Percentiles rank a stretch among this genome's conserved stretches.
These are phyloP conservation scores for Corrigiola litoralis DNA, from an alignment of 179 eudicot genomes.

Conservation along the genomic window DNA sequence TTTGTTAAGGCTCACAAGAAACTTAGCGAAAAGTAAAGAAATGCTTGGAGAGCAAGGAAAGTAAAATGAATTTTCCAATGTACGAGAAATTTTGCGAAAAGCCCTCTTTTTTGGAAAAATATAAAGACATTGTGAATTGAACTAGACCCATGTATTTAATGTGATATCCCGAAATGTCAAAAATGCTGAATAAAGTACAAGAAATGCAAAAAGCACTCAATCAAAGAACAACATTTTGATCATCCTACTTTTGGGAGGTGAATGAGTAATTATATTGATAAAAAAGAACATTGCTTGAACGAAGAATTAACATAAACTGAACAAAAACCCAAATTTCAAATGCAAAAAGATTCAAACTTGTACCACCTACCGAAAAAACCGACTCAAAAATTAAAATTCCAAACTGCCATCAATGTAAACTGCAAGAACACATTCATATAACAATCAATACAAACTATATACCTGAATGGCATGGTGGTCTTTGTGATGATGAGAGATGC, in stretches of 20 bases:
- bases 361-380: background rate
- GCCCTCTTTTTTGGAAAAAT: background rate
- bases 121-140: constrained; percentile 2
- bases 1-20: constrained; percentile 16
- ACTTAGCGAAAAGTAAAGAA: background rate
- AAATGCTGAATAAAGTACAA: constrained; percentile 16
- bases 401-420: background rate
- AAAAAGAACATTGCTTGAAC: background rate
- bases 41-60: constrained; percentile 29
- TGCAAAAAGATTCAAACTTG: background rate
- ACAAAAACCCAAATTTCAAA: background rate
- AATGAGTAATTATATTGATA: background rate
- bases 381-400: background rate
- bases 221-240: constrained; percentile 5
- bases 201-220: background rate
- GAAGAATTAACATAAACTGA: background rate
- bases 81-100: constrained; percentile 10
- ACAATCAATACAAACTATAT: background rate
- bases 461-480: constrained; percentile 97
- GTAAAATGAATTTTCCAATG: background rate
- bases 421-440: too few species aligned
- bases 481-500: constrained; percentile 57
- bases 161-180: constrained; percentile 11
- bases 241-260: constrained; percentile 16
- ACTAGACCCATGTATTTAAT: constrained; percentile 9